Percentiles rank a stretch among this genome's conserved stretches.
Conservation (phyloP, 306 rosid species). For the Vigna nakashimae region DNA sequence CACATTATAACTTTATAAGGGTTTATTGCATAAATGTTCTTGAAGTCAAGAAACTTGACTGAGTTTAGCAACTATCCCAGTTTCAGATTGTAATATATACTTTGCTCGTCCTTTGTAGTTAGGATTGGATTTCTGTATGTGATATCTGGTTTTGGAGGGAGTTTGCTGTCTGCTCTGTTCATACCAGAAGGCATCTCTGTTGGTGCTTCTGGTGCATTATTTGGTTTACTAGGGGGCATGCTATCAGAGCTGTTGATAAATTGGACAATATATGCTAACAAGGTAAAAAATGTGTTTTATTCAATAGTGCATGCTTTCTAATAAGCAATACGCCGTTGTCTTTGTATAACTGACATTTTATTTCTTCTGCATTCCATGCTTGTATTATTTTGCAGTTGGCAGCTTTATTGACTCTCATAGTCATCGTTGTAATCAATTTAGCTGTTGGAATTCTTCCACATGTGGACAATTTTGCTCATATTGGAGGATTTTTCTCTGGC, state of each 20-base stretch:
- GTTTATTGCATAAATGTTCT: slow-evolving; percentile 27
- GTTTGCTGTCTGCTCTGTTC: slow-evolving; percentile 76
- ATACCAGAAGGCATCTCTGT: slow-evolving; percentile 73
- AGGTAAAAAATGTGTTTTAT: slow-evolving; percentile 56
- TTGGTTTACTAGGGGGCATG: slow-evolving; percentile 91
- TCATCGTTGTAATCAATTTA: slow-evolving; percentile 69
- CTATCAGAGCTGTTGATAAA: slow-evolving; percentile 84
- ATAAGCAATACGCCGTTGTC: slow-evolving; percentile 26
- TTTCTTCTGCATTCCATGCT: slow-evolving; percentile 19
- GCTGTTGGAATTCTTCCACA: slow-evolving; percentile 92
- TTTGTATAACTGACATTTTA: slow-evolving; percentile 37
- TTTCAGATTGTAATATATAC: slow-evolving; percentile 35
- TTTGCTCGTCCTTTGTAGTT: slow-evolving; percentile 51
- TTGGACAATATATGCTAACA: slow-evolving; percentile 87
- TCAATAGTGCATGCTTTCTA: slow-evolving; percentile 17
- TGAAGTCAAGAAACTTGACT: slow-evolving; percentile 17
- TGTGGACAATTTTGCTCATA: slow-evolving; percentile 88
- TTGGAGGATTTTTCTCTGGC: slow-evolving; percentile 86
- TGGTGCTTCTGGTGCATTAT: slow-evolving; percentile 94
- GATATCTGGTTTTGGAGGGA: slow-evolving; percentile 87
- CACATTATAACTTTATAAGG: background rate
- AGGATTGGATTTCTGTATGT: slow-evolving; percentile 73
- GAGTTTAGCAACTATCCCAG: slow-evolving; percentile 6
- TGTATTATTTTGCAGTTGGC: slow-evolving; percentile 59
- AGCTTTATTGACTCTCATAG: slow-evolving; percentile 67